Percentiles rank a stretch among this genome's conserved stretches.
Evolutionary conservation across 2,329 filamentous ascomycete genomes (phyloP).

Genomic region (Calonectria pauciramosa): DNA sequence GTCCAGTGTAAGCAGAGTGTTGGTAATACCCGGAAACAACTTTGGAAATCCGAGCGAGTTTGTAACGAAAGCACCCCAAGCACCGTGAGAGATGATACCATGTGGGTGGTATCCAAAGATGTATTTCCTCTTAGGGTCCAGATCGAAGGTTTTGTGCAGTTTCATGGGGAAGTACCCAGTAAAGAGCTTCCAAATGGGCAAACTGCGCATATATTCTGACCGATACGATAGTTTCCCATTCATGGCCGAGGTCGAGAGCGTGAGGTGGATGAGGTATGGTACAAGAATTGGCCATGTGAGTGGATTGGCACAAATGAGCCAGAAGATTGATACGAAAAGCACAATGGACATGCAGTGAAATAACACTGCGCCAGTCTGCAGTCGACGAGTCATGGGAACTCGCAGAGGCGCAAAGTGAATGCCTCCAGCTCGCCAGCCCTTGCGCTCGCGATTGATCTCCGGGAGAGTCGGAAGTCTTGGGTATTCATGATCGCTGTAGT

Average conservation of each 20-base stretch:
- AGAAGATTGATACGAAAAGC: slow-evolving; percentile 83
- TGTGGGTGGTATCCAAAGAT: slow-evolving; percentile 98
- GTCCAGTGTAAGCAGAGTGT: slow-evolving; percentile 93
- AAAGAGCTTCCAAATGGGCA: slow-evolving; percentile 88
- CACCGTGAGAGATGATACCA: slow-evolving; percentile 97
- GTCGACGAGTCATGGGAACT: slow-evolving; percentile 77
- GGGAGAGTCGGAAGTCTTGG: slow-evolving; percentile 44
- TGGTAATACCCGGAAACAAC: slow-evolving; percentile 95
- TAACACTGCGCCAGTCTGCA: slow-evolving; percentile 84
- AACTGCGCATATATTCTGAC: slow-evolving; percentile 79
- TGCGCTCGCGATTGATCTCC: slow-evolving; percentile 42
- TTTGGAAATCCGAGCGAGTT: slow-evolving; percentile 89
- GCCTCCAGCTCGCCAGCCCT: slow-evolving; percentile 58
- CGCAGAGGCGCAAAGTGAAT: slow-evolving; percentile 89
- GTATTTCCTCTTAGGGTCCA: slow-evolving; percentile 89
- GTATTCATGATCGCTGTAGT: slow-evolving; percentile 39
- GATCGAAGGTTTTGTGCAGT: slow-evolving; percentile 85
- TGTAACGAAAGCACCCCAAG: slow-evolving; percentile 91
- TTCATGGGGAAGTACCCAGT: slow-evolving; percentile 92
- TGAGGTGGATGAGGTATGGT: slow-evolving; percentile 85
- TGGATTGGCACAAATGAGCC: slow-evolving; percentile 91
- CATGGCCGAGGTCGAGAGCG: slow-evolving; percentile 82
- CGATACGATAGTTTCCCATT: slow-evolving; percentile 83
- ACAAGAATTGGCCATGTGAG: slow-evolving; percentile 86
- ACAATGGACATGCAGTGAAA: slow-evolving; percentile 80